These are phyloP conservation scores for Herpetomonas tarakana DNA, from an alignment of 208 protist species.

Conservation along the genomic window DNA sequence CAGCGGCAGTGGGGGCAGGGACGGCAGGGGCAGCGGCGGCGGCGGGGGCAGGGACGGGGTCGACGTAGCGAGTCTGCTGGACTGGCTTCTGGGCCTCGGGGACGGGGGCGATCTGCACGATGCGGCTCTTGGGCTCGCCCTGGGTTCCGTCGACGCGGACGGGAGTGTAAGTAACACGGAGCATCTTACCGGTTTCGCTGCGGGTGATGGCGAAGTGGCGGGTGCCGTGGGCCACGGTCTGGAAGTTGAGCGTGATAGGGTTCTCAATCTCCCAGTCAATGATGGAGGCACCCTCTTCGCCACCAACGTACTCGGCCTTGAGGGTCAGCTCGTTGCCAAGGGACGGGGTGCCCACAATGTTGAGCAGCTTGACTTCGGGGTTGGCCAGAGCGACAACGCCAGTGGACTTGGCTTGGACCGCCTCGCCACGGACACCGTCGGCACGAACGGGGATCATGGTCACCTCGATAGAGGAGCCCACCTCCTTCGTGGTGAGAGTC, in stretches of 20 bases:
- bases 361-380: constrained; percentile 62
- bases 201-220: constrained; percentile 55
- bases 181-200: constrained; percentile 69
- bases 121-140: constrained; percentile 67
- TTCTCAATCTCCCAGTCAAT: constrained; percentile 73
- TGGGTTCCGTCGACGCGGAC: constrained; percentile 68
- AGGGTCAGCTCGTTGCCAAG: constrained; percentile 59
- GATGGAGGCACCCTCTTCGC: constrained; percentile 58
- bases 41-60: constrained; percentile 7
- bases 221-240: constrained; percentile 39
- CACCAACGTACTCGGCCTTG: constrained; percentile 75
- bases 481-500: constrained; percentile 65
- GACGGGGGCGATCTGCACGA: constrained; percentile 29
- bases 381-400: constrained; percentile 42
- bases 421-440: constrained; percentile 71
- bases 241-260: constrained; percentile 54
- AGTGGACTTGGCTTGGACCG: constrained; percentile 41
- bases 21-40: constrained; percentile 13
- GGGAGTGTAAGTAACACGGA: constrained; percentile 84
- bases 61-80: constrained; percentile 13
- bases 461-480: constrained; percentile 86
- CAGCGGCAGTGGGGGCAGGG: constrained; percentile 1
- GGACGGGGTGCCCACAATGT: constrained; percentile 60
- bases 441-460: constrained; percentile 77
- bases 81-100: constrained; percentile 7